Evolutionary conservation across 2,329 filamentous ascomycete genomes (phyloP), one percentile per base, ranked within the genome.

Genomic region (Didymella keratinophila): DNA sequence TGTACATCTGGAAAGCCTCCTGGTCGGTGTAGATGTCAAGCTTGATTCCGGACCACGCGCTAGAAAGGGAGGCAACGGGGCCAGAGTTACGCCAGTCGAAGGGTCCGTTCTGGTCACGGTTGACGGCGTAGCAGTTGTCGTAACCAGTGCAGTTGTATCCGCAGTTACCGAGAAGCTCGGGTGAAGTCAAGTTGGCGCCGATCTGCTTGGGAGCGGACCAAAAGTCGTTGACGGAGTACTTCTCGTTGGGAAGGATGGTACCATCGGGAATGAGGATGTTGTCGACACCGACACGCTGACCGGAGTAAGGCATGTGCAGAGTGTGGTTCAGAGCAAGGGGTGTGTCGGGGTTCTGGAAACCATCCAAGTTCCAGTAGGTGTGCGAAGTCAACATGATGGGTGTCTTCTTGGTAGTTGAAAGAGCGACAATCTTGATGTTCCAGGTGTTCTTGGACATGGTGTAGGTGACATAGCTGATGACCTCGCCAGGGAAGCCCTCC

Each of bases 1-100:
- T 88, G 82, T 96, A 97, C 69, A 97, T 84, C 79, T 97, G 93
- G 78, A 96, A 88, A 3, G 92, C 93, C 11, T 90, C 87, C 80
- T 97, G 93, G 79, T 97, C 92, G 8, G 89, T 87, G 77, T 84
- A 91, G 67, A 97, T 81, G 57, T 96, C 90, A 56, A 97, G 73
- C 73, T 87, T 86, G 76, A 97, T 97, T 46, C 93, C 93, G 0
- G 90, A 93, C 85, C 87, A 92, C 4, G 85, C 82, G 36, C 89
- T 90, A 3, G 86, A 86, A 27, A 97, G 80, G 8, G 84, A 86
- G 0, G 93, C 87, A 3, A 86, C 79, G 34, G 85, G 88, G 21
- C 81, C 79, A 37, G 81, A 77, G 1, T 76, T 81, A 52, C 83
- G 84, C 90, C 89, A 92, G 79, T 90, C 83, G 71, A 84, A 87